Percentiles rank a stretch among this genome's conserved stretches.
These are phyloP conservation scores for Alopecurus myosuroides DNA, from an alignment of 176 grass and related monocot genomes.

Conservation along the genomic window DNA sequence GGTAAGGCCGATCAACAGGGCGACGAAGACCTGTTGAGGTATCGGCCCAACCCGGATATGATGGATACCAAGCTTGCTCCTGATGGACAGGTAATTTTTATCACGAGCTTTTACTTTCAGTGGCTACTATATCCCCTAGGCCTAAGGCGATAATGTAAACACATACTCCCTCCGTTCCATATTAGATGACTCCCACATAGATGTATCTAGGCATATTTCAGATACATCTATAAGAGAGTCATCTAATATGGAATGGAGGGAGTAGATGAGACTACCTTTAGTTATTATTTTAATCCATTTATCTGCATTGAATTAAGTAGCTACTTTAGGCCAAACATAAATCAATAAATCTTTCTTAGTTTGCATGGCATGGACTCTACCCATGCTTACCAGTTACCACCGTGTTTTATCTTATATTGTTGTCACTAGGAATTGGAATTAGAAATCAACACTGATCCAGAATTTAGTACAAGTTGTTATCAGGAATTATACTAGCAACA, in stretches of 20 bases:
- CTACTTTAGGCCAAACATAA: background rate
- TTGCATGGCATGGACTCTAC: background rate
- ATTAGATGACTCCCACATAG: too few species aligned
- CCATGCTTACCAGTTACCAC: background rate
- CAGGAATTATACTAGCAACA: background rate
- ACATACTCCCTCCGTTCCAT: too few species aligned
- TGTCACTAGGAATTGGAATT: background rate
- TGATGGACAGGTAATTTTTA: constrained; percentile 27
- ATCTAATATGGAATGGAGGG: too few species aligned
- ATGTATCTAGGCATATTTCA: too few species aligned
- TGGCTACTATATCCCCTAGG: background rate
- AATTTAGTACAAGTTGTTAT: background rate
- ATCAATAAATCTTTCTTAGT: background rate
- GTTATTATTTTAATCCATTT: background rate
- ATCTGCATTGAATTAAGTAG: background rate
- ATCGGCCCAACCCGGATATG: constrained; percentile 65
- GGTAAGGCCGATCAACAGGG: constrained; percentile 28
- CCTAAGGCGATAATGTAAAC: background rate
- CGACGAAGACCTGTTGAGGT: constrained; percentile 66
- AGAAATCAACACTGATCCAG: background rate
- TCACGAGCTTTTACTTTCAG: background rate
- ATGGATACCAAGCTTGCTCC: constrained; percentile 44
- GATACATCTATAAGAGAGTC: too few species aligned
- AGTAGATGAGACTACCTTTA: background rate
- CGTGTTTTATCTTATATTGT: background rate